Percentiles rank a stretch among this genome's conserved stretches.
Conservation (phyloP, 2,329 filamentous ascomycete genomes). For the Alternaria brassicae region DNA sequence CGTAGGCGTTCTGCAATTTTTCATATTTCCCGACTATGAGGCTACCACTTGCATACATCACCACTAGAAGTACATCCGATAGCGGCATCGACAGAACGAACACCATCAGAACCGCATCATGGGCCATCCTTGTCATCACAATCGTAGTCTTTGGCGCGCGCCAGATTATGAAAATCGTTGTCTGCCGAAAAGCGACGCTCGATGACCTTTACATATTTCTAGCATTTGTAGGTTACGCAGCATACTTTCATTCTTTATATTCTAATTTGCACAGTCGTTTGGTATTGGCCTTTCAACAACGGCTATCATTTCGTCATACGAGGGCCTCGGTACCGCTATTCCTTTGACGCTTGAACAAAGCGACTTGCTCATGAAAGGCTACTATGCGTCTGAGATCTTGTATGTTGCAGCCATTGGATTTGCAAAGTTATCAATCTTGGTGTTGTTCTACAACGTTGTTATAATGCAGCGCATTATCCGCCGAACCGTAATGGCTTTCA, state of each 20-base stretch:
- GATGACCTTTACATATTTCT: slow-evolving; percentile 43
- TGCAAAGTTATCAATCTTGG: slow-evolving; percentile 40
- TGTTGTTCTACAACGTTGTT: slow-evolving; percentile 37
- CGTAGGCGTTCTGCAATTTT: slow-evolving; percentile 2
- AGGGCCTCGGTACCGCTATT: slow-evolving; percentile 31
- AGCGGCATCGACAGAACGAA: slow-evolving; percentile 26
- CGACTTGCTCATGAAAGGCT: slow-evolving; percentile 37
- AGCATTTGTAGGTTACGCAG: slow-evolving; percentile 34
- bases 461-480: slow-evolving; percentile 28
- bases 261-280: slow-evolving; percentile 32
- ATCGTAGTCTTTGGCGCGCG: slow-evolving; percentile 35
- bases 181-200: slow-evolving; percentile 31
- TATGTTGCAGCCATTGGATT: slow-evolving; percentile 41
- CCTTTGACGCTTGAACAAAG: slow-evolving; percentile 27
- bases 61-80: slow-evolving; percentile 9
- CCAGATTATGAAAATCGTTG: slow-evolving; percentile 35
- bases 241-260: no score
- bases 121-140: slow-evolving; percentile 32
- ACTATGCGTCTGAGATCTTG: slow-evolving; percentile 45
- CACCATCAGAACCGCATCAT: slow-evolving; percentile 36
- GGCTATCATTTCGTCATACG: slow-evolving; percentile 31
- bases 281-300: slow-evolving; percentile 39
- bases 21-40: slow-evolving; percentile 19
- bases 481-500: slow-evolving; percentile 26
- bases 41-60: slow-evolving; percentile 17